A percentile compares a stretch with the other conserved stretches of the same genome.
Evolutionary conservation across 2,329 filamentous ascomycete genomes (phyloP).

Genomic region (Trichophaea hybrida): DNA sequence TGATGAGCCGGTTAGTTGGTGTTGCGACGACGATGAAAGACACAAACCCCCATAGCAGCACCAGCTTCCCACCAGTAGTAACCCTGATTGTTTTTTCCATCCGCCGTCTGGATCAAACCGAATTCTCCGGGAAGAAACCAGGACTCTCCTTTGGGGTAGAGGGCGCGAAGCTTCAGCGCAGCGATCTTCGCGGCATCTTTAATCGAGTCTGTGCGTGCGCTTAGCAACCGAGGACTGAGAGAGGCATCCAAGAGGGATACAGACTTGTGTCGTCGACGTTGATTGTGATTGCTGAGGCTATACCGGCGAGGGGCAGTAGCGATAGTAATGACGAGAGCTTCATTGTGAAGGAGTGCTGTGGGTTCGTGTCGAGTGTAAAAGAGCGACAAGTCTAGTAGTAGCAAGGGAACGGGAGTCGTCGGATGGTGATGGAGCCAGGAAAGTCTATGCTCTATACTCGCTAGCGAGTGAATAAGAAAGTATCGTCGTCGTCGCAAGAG

Average conservation of each 20-base stretch:
- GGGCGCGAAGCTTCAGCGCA: conserved; percentile 16
- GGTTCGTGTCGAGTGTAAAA: neutral
- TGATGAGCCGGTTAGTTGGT: neutral
- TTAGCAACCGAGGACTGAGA: neutral
- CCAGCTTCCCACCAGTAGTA: conserved; percentile 26
- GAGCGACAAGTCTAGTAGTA: neutral
- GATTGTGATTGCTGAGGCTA: conserved; percentile 4
- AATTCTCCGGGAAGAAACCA: conserved; percentile 22
- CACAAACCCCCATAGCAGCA: conserved; percentile 21
- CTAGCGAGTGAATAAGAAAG: no score
- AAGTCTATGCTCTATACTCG: no score
- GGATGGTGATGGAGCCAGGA: no score
- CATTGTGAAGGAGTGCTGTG: neutral
- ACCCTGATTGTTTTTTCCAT: conserved; percentile 18
- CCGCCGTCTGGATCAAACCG: conserved; percentile 14
- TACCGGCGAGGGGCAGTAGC: neutral
- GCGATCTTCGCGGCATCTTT: conserved; percentile 14
- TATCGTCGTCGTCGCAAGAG: no score
- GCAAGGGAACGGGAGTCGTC: no score
- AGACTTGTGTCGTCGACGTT: conserved; percentile 3
- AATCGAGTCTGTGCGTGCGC: conserved; percentile 12
- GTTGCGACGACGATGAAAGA: neutral
- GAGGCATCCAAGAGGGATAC: neutral
- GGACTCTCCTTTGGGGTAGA: conserved; percentile 19
- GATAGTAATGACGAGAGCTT: neutral